Base-by-base conservation (phyloP, 2,329 filamentous ascomycete genomes). In the Aspergillus novofumigatus region DNA sequence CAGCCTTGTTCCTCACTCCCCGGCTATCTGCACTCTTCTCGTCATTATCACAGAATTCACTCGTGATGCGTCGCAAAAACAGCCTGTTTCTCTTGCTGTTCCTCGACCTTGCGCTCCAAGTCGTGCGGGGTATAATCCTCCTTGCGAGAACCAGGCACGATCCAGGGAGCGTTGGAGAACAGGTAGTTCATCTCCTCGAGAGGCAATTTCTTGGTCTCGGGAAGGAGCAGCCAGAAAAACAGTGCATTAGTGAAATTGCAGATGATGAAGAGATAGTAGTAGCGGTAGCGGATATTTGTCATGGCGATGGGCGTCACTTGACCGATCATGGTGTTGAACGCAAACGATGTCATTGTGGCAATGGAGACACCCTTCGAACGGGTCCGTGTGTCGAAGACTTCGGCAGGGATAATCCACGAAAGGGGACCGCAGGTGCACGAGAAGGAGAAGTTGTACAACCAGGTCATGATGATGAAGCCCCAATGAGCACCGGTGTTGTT, bases 391-490 rank as follows among this genome's bases (percentile, higher is more conserved):
- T 92, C 89, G 74, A 92, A 92, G 44, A 91, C 87, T 69, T 91
- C 88, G 51, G 88, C 86, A 0, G 72, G 75, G 35, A 80, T 77
- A 54, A 83, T 83, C 81, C 81, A 85, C 21, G 82, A 80, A 1
- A 91, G 74, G 0, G 89, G 88, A 23, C 89, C 89, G 58, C 86
- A 89, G 2, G 87, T 88, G 35, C 82, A 81, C 3, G 82, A 87
- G 79, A 91, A 92, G 45, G 81, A 87, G 76, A 91, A 88, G 75
- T 92, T 92, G 80, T 90, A 92, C 1, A 90, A 70, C 89, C 89
- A 92, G 1, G 89, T 92, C 65, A 86, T 82, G 55, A 83, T 79
- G 59, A 92, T 92, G 73, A 92, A 93, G 1, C 84, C 68, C 69
- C 69, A 70, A 57, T 71, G 68, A 21, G 69, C 60, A 57, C 69